Evolutionary conservation across 768 basidiomycete genomes (phyloP), one percentile per base, ranked within the genome.

Genomic region (Infundibulicybe gibba): DNA sequence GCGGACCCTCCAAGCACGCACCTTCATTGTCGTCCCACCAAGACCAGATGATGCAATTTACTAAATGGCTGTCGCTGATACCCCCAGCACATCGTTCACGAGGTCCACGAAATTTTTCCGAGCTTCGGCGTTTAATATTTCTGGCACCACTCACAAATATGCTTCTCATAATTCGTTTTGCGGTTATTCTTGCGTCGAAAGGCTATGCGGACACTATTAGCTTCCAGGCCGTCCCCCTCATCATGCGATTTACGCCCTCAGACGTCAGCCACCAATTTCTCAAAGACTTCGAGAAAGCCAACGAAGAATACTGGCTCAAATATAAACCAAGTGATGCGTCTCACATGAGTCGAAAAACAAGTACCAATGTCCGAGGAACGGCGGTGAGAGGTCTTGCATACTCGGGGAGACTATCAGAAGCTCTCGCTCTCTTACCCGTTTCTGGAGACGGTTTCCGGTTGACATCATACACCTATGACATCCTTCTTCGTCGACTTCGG

Each of bases 381-480:
- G 72, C 72, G 2, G 58, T 85, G 16, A 64, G 69, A 40, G 64
- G 59, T 9, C 66, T 79, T 15, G 70, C 70, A 6, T 51, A 61
- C 12, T 59, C 64, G 3, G 68, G 70, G 13, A 65, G 70, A 25
- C 44, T 68, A 2, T 59, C 67, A 0, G 65, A 66, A 15, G 80
- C 81, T 3, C 32, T 80, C n/a, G 41, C 53, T n/a, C 58, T 82
- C 37, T 54, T 80, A n/a, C 72, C 71, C 4, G 54, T 61, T 10
- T 65, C 66, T 9, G 52, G 51, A 2, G 60, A 59, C 1, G 49
- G 45, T 6, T 60, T 68, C 41, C 54, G 17, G 13, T 49, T 83
- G 34, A 51, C 70, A 5, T 52, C 54, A 1, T 63, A 58, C 43
- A 73, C 72, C 2, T 72, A 76, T 44, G 46, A 57, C 30, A 53